Percentiles rank a stretch among this genome's conserved stretches.
These are phyloP conservation scores for Ogataea pilisensis DNA, from an alignment of 805 yeast genomes.

Conservation along the genomic window DNA sequence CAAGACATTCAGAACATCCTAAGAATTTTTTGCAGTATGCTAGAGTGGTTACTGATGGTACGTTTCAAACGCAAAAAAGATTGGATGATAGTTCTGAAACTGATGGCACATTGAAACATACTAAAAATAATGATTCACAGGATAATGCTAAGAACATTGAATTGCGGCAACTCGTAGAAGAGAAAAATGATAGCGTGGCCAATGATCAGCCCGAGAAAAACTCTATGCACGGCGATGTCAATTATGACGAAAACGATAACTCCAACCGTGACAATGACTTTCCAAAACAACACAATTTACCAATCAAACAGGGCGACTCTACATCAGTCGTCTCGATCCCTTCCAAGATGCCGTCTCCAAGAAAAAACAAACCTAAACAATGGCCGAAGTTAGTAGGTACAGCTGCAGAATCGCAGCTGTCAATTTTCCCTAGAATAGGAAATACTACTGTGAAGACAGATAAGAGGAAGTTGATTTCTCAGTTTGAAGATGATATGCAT, in stretches of 20 bases:
- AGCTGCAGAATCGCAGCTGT: conserved; percentile 35
- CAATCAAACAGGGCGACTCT: conserved; percentile 4
- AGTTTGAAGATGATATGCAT: not conserved
- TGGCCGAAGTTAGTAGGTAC: conserved; percentile 47
- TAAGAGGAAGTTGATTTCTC: not conserved
- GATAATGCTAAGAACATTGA: not conserved
- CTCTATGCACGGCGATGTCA: not conserved
- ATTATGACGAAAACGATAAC: not conserved
- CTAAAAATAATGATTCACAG: not conserved
- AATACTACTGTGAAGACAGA: not conserved
- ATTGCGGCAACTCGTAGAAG: not conserved
- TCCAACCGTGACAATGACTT: not conserved
- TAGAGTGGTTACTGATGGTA: conserved; percentile 16
- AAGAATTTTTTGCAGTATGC: conserved; percentile 21
- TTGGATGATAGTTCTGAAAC: not conserved
- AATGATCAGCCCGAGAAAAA: not conserved
- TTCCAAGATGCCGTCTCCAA: conserved; percentile 50
- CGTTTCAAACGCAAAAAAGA: conserved; percentile 15
- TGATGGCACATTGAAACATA: not conserved
- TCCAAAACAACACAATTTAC: not conserved
- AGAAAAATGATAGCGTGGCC: not conserved
- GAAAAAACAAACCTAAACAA: conserved; percentile 39
- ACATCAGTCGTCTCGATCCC: conserved; percentile 9
- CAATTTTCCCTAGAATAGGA: conserved; percentile 1
- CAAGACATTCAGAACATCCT: conserved; percentile 19